Evolutionary conservation across 495 filamentous ascomycete species (phyloP), one percentile per base, ranked within the genome.

Genomic region (Penicillium egyptiacum): DNA sequence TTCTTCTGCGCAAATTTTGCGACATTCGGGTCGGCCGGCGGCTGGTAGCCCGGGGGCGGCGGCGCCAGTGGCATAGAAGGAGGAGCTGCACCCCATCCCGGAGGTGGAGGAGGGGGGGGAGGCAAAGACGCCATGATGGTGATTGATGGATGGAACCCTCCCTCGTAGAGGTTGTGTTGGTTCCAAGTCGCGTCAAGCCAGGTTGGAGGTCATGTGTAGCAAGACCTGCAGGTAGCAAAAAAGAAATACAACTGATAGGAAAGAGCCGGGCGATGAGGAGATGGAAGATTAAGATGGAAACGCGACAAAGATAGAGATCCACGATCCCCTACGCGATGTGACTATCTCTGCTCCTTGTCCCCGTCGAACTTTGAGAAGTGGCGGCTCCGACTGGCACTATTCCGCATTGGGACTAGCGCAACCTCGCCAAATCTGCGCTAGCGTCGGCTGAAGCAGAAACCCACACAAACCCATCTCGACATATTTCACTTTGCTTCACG

Each of bases 1-100:
- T 97, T 98, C 81, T 98, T 99, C 75, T 95, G 88, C 53, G 91
- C 89, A 70, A 97, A 96, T 76, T 98, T 99, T 43, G 91, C 91
- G 71, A 90, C 83, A 60, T 91, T 89, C 43, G 92, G 88, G 67
- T 98, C 90, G 60, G 85, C 83, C 23, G 89, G 86, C 20, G 93
- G 92, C 49, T 86, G 84, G 70, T 92, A 95, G 40, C 92, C 91
- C 31, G 93, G 92, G 20, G 94, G 93, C 48, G 94, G 92, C 55
- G 91, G 91, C 50, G 88, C 88, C 62, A 86, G 77, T 50, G 84
- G 82, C 66, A 89, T 85, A 7, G 90, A 86, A 25, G 89, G 87
- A 25, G 89, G 87, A 58, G 87, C 87, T 57, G 86, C 86, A 56
- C 76, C 76, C 83, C 84, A 86, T 66, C 87, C 88, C 28, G 89